Conservation (phyloP, 2,329 filamentous ascomycete genomes). For the Gaeumannomyces sp. region DNA sequence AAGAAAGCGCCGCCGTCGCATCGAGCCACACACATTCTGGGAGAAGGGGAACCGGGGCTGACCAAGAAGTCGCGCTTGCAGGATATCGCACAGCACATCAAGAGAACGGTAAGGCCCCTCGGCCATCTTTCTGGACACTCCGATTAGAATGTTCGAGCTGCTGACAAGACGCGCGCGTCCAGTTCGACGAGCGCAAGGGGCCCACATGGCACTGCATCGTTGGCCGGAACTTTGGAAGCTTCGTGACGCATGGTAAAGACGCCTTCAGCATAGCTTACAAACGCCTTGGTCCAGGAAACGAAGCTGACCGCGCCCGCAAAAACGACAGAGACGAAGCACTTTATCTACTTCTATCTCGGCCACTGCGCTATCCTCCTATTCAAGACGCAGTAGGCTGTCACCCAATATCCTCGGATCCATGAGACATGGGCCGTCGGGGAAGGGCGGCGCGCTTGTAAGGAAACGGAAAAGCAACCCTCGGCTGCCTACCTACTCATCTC, state of each 20-base stretch:
- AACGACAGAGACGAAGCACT: slow-evolving; percentile 87
- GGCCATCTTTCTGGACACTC: not conserved
- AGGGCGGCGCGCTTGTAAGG: not conserved
- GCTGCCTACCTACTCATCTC: not conserved
- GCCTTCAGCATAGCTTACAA: slow-evolving; percentile 8
- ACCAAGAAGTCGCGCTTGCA: slow-evolving; percentile 27
- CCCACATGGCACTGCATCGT: slow-evolving; percentile 99
- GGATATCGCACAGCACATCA: slow-evolving; percentile 96
- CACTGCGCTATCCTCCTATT: slow-evolving; percentile 97
- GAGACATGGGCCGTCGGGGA: not conserved
- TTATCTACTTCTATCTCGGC: slow-evolving; percentile 99
- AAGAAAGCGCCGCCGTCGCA: not conserved
- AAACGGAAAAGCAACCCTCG: not conserved
- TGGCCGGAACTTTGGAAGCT: slow-evolving; percentile 96
- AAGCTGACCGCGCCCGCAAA: not conserved
- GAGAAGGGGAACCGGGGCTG: not conserved
- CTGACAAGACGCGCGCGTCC: slow-evolving; percentile 9
- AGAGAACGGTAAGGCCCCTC: slow-evolving; percentile 64
- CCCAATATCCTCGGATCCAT: not conserved
- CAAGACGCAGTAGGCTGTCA: slow-evolving; percentile 79
- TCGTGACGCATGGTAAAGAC: slow-evolving; percentile 85
- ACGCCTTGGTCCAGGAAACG: not conserved
- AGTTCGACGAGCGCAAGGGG: slow-evolving; percentile 97
- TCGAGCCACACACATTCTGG: not conserved
- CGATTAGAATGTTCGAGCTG: not conserved